Evolutionary conservation across 78 protist genomes (phyloP).

Genomic region (Planoprotostelium fungivorum): DNA sequence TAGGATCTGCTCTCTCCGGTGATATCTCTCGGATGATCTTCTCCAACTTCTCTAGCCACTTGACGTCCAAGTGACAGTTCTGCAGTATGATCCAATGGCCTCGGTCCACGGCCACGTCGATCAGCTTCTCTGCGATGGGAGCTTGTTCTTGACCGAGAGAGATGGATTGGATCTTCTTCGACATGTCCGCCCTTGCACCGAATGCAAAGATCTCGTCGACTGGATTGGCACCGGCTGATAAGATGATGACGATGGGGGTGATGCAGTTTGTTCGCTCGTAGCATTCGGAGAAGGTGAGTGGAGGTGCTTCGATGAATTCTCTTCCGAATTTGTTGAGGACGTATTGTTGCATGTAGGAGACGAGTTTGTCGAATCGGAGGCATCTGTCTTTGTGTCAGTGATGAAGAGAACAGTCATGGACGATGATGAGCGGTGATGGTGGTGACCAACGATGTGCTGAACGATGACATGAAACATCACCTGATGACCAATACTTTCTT

Average conservation of each 20-base stretch:
- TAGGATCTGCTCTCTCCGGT: constrained; percentile 10
- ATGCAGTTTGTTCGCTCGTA: constrained; percentile 52
- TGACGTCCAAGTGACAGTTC: constrained; percentile 76
- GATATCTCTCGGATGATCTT: constrained; percentile 46
- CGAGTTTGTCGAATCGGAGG: neutral
- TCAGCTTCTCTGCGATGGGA: constrained; percentile 16
- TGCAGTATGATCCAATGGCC: constrained; percentile 84
- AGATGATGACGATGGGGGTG: constrained; percentile 82
- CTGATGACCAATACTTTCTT: neutral
- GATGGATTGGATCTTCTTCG: neutral
- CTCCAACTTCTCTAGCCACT: constrained; percentile 75
- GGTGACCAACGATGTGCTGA: no score
- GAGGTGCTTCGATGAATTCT: constrained; percentile 79
- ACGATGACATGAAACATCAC: neutral
- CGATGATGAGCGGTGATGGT: no score
- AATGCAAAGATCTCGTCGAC: constrained; percentile 19
- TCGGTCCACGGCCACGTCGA: constrained; percentile 19
- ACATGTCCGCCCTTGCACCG: neutral
- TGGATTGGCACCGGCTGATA: constrained; percentile 87
- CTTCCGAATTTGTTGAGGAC: constrained; percentile 39
- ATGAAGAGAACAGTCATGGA: neutral
- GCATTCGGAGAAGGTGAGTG: constrained; percentile 60
- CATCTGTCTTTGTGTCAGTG: neutral
- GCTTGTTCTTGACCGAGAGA: constrained; percentile 68
- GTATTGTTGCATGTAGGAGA: neutral